Conservation (phyloP, 495 filamentous ascomycete genomes). For the Lophium mytilinum region DNA sequence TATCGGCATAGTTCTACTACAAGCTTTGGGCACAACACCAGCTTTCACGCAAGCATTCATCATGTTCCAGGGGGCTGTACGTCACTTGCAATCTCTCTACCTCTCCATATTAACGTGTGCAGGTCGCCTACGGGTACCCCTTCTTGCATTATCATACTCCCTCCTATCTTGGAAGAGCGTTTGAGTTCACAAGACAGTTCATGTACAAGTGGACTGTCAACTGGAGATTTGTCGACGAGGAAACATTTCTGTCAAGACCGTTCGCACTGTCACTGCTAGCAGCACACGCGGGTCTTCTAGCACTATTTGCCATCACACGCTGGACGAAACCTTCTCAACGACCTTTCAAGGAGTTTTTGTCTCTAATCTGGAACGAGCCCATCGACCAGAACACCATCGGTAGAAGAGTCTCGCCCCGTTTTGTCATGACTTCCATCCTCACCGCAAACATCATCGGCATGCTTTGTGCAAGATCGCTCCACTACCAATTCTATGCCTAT, state of each 20-base stretch:
- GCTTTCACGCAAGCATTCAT: constrained; percentile 59
- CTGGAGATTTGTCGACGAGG: constrained; percentile 86
- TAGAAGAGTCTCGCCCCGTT: constrained; percentile 57
- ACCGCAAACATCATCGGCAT: constrained; percentile 76
- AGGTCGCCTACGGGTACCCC: constrained; percentile 61
- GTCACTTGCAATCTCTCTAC: constrained; percentile 5
- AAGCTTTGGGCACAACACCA: constrained; percentile 54
- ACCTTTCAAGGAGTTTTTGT: constrained; percentile 41
- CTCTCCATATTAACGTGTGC: constrained; percentile 6
- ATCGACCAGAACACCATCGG: constrained; percentile 48
- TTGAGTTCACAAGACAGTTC: constrained; percentile 83
- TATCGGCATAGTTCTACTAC: constrained; percentile 61
- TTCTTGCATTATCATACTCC: constrained; percentile 60
- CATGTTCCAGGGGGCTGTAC: constrained; percentile 66
- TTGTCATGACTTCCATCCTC: constrained; percentile 70
- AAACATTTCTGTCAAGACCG: constrained; percentile 63
- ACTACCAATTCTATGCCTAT: constrained; percentile 97
- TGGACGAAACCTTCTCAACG: constrained; percentile 50
- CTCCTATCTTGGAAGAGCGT: constrained; percentile 72
- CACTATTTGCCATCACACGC: constrained; percentile 47
- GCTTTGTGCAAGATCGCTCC: constrained; percentile 81
- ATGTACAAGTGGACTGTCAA: constrained; percentile 98
- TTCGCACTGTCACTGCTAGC: constrained; percentile 64
- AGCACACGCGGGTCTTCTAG: constrained; percentile 58
- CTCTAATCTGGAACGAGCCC: constrained; percentile 44